Percentiles rank a stretch among this genome's conserved stretches.
Conservation (phyloP, 2,329 filamentous ascomycete species). For the Pseudogymnoascus destructans region DNA sequence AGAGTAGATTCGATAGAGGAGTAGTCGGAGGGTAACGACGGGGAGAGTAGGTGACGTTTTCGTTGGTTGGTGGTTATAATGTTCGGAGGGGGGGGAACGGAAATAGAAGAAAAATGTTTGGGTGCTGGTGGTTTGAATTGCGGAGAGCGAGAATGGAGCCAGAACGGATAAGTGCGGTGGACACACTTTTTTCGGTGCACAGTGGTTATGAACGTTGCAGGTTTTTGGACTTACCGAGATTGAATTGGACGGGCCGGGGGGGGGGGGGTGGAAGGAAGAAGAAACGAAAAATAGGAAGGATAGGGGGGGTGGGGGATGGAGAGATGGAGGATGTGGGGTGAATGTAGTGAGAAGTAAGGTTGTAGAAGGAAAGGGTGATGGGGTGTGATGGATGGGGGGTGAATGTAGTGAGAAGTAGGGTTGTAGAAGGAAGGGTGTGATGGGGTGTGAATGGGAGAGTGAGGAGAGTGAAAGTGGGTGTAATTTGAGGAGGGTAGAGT, state of each 20-base stretch:
- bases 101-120: constrained; percentile 15
- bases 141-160: constrained; percentile 14
- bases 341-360: neutral
- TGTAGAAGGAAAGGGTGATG: neutral
- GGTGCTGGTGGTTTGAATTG: constrained; percentile 16
- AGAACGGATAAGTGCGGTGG: neutral
- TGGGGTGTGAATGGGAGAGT: neutral
- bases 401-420: neutral
- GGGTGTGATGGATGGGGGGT: no score
- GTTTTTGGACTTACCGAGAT: neutral
- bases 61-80: neutral
- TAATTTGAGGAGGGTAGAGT: neutral
- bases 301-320: neutral
- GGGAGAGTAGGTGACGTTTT: constrained; percentile 11
- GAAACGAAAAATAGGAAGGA: neutral
- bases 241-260: neutral
- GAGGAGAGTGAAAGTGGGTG: neutral
- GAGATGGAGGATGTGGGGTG: neutral
- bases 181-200: neutral
- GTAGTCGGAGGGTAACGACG: constrained; percentile 20
- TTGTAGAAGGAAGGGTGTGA: neutral
- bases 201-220: neutral
- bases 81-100: neutral
- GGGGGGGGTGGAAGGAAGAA: neutral
- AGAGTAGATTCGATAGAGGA: constrained; percentile 17